These are phyloP conservation scores for Wickerhamiella australiensis DNA, from an alignment of 805 yeast species.

Conservation along the genomic window DNA sequence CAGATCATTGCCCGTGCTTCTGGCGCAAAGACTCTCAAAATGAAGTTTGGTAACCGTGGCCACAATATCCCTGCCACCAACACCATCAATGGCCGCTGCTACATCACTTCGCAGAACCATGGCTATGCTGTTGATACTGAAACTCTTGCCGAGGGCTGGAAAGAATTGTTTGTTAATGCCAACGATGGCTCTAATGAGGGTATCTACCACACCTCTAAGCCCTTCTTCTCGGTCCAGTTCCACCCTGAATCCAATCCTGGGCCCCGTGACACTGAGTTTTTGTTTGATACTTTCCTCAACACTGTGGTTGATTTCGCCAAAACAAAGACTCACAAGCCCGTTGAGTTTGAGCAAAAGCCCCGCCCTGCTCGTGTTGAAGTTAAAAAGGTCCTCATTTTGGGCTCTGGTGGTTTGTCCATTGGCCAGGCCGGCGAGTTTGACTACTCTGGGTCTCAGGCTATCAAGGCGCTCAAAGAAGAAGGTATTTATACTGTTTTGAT, in stretches of 20 bases:
- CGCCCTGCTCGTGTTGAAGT: constrained; percentile 41
- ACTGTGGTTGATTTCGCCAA: constrained; percentile 48
- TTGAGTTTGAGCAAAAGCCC: constrained; percentile 53
- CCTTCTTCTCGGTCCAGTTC: constrained; percentile 95
- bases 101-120: constrained; percentile 97
- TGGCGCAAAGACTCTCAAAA: constrained; percentile 83
- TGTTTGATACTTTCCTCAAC: constrained; percentile 84
- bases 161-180: constrained; percentile 87
- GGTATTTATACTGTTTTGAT: constrained; percentile 92
- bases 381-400: constrained; percentile 85
- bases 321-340: constrained; percentile 46
- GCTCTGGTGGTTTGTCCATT: constrained; percentile 96
- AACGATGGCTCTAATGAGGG: constrained; percentile 98
- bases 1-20: constrained; percentile 90
- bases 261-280: constrained; percentile 96
- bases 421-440: constrained; percentile 99
- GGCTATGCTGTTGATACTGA: constrained; percentile 90
- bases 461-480: constrained; percentile 95
- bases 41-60: constrained; percentile 98
- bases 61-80: constrained; percentile 96
- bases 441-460: constrained; percentile 97
- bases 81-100: constrained; percentile 83
- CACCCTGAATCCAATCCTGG: constrained; percentile 99
- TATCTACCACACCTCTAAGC: constrained; percentile 77
- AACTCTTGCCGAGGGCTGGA: constrained; percentile 71